Evolutionary conservation across 805 yeast genomes (phyloP).

Genomic region (Lipomyces sp.): DNA sequence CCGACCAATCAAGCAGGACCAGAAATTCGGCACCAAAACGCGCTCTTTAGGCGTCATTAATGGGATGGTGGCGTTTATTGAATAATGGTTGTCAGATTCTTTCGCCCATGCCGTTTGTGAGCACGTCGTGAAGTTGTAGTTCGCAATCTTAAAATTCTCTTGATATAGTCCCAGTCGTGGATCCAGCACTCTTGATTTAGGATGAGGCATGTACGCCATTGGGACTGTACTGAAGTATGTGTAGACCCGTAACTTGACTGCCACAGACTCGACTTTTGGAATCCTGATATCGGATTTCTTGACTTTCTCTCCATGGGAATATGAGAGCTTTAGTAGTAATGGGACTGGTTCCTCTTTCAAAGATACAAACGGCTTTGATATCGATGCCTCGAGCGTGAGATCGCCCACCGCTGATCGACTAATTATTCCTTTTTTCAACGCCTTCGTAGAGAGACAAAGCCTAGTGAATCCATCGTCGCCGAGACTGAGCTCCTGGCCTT

Average conservation of each 20-base stretch:
- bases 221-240: slow-evolving; percentile 22
- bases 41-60: slow-evolving; percentile 19
- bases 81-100: slow-evolving; percentile 14
- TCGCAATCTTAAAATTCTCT: slow-evolving; percentile 18
- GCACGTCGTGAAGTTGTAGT: background rate
- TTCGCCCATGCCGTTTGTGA: slow-evolving; percentile 15
- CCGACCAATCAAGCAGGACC: slow-evolving; percentile 30
- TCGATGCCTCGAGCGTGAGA: slow-evolving; percentile 23
- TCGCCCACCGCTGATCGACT: slow-evolving; percentile 13
- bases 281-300: background rate
- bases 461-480: slow-evolving; percentile 23
- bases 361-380: slow-evolving; percentile 23
- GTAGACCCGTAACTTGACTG: slow-evolving; percentile 19
- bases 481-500: slow-evolving; percentile 17
- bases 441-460: slow-evolving; percentile 24
- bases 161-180: slow-evolving; percentile 23
- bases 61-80: slow-evolving; percentile 14
- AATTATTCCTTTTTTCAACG: slow-evolving; percentile 15
- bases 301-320: slow-evolving; percentile 5
- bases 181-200: slow-evolving; percentile 22
- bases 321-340: slow-evolving; percentile 21
- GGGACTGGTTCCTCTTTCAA: slow-evolving; percentile 14
- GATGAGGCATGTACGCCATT: slow-evolving; percentile 26
- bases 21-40: slow-evolving; percentile 27
- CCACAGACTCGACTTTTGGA: slow-evolving; percentile 27